Conservation (phyloP, 352 stramenopile genomes). For the Globisporangium camurandrum region DNA sequence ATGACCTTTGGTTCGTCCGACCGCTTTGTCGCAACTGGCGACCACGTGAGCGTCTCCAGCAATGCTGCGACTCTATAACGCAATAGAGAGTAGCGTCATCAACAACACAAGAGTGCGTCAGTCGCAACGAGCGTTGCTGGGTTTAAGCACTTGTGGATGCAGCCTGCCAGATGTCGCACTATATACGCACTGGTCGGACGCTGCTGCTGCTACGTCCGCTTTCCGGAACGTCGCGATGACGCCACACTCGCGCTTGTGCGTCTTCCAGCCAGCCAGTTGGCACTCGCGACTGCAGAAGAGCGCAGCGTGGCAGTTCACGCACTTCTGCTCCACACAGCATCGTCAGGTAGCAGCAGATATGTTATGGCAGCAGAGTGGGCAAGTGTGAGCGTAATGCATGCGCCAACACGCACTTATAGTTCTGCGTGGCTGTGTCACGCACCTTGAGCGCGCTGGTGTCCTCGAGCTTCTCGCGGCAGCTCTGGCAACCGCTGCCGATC, state of each 20-base stretch:
- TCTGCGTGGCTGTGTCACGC: background rate
- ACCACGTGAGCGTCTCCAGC: conserved; percentile 34
- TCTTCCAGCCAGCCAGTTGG: conserved; percentile 44
- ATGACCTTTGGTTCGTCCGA: conserved; percentile 27
- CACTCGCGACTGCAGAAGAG: conserved; percentile 63
- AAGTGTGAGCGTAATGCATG: too few species aligned
- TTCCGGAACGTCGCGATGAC: conserved; percentile 51
- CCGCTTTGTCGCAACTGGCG: conserved; percentile 27
- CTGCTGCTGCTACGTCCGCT: background rate
- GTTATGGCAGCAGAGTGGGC: too few species aligned
- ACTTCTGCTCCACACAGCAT: conserved; percentile 24
- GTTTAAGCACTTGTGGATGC: background rate
- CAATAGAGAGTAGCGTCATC: background rate
- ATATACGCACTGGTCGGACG: conserved; percentile 3
- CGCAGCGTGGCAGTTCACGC: conserved; percentile 43
- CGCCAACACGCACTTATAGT: too few species aligned
- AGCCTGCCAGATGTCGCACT: background rate
- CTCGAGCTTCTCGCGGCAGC: conserved; percentile 38
- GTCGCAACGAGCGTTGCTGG: too few species aligned
- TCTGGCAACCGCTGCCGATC: conserved; percentile 51
- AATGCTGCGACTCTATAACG: conserved; percentile 24
- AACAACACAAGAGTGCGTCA: background rate
- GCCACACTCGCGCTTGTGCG: conserved; percentile 52
- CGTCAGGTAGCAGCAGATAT: too few species aligned
- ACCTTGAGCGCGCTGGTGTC: conserved; percentile 47